Evolutionary conservation across 768 basidiomycete genomes (phyloP), one percentile per base, ranked within the genome.

Genomic region (Gautieria morchelliformis): DNA sequence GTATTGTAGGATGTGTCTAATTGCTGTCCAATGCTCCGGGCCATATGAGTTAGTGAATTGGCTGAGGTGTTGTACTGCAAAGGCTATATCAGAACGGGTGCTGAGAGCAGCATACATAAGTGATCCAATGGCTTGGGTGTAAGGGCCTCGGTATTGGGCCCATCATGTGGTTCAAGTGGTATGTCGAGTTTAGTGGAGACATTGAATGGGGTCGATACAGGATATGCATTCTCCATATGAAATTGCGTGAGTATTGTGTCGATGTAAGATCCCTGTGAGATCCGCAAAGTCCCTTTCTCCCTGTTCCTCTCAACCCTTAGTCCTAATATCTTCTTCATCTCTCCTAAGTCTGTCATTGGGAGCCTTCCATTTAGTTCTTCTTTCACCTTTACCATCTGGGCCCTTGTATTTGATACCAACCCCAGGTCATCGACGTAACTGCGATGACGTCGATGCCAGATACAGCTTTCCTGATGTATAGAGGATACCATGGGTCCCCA

Each of bases 321-420:
- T 1, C 76, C 74, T 1, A 79, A 55, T 33, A 63, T 58, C 44
- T 65, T 70, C 3, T 63, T 59, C 0, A 66, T 58, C 6, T 69
- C 64, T 0, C 71, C 72, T 0, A 73, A 65, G 33, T 73, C 71
- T 5, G 68, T 64, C 9, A 75, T 71, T 9, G 59, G 58, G 67
- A 69, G 76, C 5, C 59, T 49, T 14, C n/a, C 4, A 14, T 57
- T 11, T 17, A 65, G 47, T 48, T 60, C 58, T 27, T 14, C 17
- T n/a, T n/a, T n/a, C n/a, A n/a, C n/a, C n/a, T n/a, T n/a, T n/a
- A n/a, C n/a, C n/a, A n/a, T n/a, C n/a, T n/a, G n/a, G n/a, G n/a
- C n/a, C n/a, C n/a, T n/a, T n/a, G n/a, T n/a, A n/a, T n/a, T n/a
- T n/a, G n/a, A n/a, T n/a, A n/a, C n/a, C n/a, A n/a, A n/a, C n/a